These are phyloP conservation scores for Leccinum aurantiacum DNA, from an alignment of 768 basidiomycete genomes.

Conservation along the genomic window DNA sequence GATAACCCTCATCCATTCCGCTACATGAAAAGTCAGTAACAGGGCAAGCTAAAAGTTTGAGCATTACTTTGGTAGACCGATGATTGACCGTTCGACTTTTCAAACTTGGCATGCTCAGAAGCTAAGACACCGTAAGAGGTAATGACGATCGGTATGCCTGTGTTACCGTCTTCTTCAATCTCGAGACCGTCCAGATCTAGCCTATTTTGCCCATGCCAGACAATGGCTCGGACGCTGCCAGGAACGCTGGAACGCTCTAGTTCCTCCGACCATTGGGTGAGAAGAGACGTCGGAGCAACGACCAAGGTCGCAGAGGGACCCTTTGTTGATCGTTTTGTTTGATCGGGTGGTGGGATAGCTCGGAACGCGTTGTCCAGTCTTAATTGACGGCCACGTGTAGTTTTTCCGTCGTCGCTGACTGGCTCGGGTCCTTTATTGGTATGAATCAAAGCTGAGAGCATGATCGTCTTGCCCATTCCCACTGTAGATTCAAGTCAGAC, in stretches of 20 bases:
- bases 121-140: conserved; percentile 90
- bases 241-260: conserved; percentile 79
- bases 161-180: conserved; percentile 49
- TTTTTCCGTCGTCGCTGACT: conserved; percentile 28
- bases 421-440: conserved; percentile 57
- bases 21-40: conserved; percentile 37
- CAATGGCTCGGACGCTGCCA: conserved; percentile 59
- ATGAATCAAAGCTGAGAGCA: conserved; percentile 88
- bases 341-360: conserved; percentile 37
- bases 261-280: conserved; percentile 94
- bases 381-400: conserved; percentile 52
- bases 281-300: conserved; percentile 87
- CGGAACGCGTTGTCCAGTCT: conserved; percentile 66
- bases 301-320: conserved; percentile 74
- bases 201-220: conserved; percentile 91
- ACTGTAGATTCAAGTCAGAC: conserved; percentile 43
- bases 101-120: conserved; percentile 80
- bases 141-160: conserved; percentile 74
- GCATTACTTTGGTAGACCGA: conserved; percentile 70
- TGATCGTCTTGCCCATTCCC: conserved; percentile 97
- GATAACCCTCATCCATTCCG: conserved; percentile 78
- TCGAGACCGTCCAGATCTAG: conserved; percentile 66
- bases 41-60: background rate
- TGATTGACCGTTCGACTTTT: conserved; percentile 51
- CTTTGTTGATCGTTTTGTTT: conserved; percentile 25